Base-by-base conservation (phyloP, 345 rosid species). In the Combretum micranthum region DNA sequence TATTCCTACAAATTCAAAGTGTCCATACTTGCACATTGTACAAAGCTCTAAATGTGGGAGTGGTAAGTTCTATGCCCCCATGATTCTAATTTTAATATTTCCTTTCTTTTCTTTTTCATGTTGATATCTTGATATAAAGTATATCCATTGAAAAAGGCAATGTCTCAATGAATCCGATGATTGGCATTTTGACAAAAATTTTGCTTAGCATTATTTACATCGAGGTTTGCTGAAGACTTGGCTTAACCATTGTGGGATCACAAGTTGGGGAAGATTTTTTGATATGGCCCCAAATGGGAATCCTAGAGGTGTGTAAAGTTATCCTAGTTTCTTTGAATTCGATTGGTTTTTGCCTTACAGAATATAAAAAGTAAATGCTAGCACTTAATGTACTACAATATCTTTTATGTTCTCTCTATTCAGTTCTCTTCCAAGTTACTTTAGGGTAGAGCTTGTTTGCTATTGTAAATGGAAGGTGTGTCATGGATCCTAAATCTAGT, bases 191-290 rank as follows among this genome's bases (percentile, higher is more conserved):
- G 48, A 60, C 90, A 90, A 95, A 88, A 43, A 82, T 86, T 78
- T 83, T 87, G 78, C 81, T 90, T 70, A 90, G 92, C 79, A 73
- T 90, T 68, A 84, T 90, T 63, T 90, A 90, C 86, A 82, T 84
- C 59, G 97, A 90, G 82, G 92, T 90, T 62, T 90, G 95, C 72
- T 73, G 62, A 71, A 77, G 90, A 57, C 85, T 90, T 21, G 73
- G 77, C 64, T 73, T 90, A 68, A 75, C 80, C 59, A 81, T 90
- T 54, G 85, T 90, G 72, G 97, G 97, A 83, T 87, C 97, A 77
- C 83, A 81, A 47, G 97, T 90, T 42, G 95, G 97, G 81, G 97
- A 83, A 74, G 95, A 90, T 60, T 86, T 90, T 81, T 66, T 90
- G 77, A 86, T 90, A 70, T 90, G 97, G 97, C 97, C 95, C 80